These are phyloP conservation scores for Diutina siamensis DNA, from an alignment of 1,139 yeast species.

Conservation along the genomic window DNA sequence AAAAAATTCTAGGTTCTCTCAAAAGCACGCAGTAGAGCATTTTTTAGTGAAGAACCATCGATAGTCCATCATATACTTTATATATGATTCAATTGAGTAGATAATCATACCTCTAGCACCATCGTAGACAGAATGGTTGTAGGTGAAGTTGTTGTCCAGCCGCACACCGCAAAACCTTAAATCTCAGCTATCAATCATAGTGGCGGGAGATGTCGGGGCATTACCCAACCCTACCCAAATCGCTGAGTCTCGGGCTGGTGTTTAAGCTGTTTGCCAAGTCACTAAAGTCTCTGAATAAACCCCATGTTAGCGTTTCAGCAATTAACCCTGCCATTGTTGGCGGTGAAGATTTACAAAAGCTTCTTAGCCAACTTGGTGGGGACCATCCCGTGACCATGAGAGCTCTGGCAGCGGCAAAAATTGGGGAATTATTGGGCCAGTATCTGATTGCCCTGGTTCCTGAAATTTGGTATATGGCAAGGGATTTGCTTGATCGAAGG, in stretches of 20 bases:
- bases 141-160: too few relatives aligned
- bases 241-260: slow-evolving; percentile 30
- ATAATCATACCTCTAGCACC: too few relatives aligned
- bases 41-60: too few relatives aligned
- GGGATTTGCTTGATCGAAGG: slow-evolving; percentile 38
- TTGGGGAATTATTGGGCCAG: slow-evolving; percentile 40
- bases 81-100: too few relatives aligned
- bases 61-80: too few relatives aligned
- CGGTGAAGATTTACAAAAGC: slow-evolving; percentile 41
- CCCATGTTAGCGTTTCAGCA: slow-evolving; percentile 25
- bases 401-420: slow-evolving; percentile 38
- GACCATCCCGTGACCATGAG: slow-evolving; percentile 31
- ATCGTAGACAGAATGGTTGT: too few relatives aligned
- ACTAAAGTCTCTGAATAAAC: slow-evolving; percentile 24
- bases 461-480: slow-evolving; percentile 66
- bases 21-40: too few relatives aligned
- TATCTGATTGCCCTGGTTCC: slow-evolving; percentile 50
- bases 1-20: too few relatives aligned
- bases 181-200: neutral
- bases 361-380: slow-evolving; percentile 24
- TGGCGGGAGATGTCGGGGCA: slow-evolving; percentile 2
- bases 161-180: neutral
- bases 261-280: slow-evolving; percentile 46
- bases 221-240: neutral
- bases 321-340: slow-evolving; percentile 55